phyloP scores from a whole-genome alignment of 441 rosid species.

The Geranium incanum region DNA sequence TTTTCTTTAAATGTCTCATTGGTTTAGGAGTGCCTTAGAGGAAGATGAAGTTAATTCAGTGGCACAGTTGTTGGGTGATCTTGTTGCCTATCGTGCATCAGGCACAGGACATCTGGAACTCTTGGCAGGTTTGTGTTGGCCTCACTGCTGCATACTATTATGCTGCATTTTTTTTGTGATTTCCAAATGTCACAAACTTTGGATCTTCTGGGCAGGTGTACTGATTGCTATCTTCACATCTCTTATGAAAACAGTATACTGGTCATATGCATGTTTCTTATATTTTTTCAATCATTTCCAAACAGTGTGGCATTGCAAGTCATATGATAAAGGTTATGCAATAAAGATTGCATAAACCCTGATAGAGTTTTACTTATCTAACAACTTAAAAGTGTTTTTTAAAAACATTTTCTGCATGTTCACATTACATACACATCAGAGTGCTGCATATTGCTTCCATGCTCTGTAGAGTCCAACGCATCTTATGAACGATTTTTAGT shows the following conservation, averaged over 20 bases:
- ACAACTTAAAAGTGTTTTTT: neutral
- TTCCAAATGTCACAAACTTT: constrained; percentile 8
- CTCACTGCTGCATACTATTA: constrained; percentile 1
- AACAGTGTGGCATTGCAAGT: neutral
- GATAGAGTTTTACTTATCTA: neutral
- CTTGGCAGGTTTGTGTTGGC: constrained; percentile 51
- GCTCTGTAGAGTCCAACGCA: neutral
- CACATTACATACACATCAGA: neutral
- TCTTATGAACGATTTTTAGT: neutral
- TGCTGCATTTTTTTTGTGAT: neutral
- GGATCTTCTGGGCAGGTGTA: constrained; percentile 2
- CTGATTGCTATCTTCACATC: neutral
- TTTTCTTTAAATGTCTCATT: constrained; percentile 16
- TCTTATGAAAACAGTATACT: neutral
- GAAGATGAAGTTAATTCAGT: constrained; percentile 89
- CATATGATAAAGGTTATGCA: neutral
- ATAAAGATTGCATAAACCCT: neutral
- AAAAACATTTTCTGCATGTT: neutral
- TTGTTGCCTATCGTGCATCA: constrained; percentile 84
- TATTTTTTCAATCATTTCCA: neutral
- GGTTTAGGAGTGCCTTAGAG: constrained; percentile 50
- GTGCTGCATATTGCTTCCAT: neutral
- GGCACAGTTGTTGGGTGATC: constrained; percentile 72
- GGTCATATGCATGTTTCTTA: neutral
- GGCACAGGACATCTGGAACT: constrained; percentile 92